A percentile compares a stretch with the other conserved stretches of the same genome.
Conservation (phyloP, 2,329 filamentous ascomycete species). For the Lanzia echinophila region DNA sequence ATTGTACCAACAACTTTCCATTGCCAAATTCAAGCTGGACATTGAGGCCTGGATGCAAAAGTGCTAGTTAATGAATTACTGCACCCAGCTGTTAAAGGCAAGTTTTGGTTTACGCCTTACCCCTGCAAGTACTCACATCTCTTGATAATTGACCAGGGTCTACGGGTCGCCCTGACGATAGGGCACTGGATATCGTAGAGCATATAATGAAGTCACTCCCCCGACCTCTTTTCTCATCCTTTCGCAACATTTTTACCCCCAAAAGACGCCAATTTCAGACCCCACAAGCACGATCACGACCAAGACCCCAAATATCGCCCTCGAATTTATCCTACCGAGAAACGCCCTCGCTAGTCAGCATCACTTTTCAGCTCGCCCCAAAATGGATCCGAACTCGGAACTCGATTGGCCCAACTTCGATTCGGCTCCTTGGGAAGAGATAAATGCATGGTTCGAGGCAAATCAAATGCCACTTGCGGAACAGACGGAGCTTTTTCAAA, state of each 20-base stretch:
- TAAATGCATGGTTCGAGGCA: constrained; percentile 8
- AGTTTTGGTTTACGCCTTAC: neutral
- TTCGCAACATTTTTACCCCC: neutral
- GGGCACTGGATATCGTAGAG: neutral
- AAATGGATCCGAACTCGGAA: constrained; percentile 8
- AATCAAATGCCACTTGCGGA: neutral
- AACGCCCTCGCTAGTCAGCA: constrained; percentile 15
- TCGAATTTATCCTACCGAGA: neutral
- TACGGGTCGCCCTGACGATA: neutral
- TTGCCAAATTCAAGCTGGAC: too few species aligned
- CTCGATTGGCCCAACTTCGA: constrained; percentile 8
- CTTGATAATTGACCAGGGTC: neutral
- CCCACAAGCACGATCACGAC: neutral
- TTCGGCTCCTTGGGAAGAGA: constrained; percentile 2
- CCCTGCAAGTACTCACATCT: neutral
- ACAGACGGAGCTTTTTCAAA: neutral
- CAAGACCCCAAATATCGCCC: constrained; percentile 6
- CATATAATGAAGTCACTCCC: constrained; percentile 6
- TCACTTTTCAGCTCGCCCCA: constrained; percentile 1
- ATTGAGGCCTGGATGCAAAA: too few species aligned
- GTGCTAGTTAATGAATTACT: too few species aligned
- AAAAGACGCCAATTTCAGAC: neutral
- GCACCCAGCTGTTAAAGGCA: too few species aligned
- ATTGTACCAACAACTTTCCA: too few species aligned
- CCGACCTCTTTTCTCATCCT: neutral